Evolutionary conservation across 148 eudicot genomes (phyloP), one percentile per base, ranked within the genome.

Genomic region (Vaccinium macrocarpon): DNA sequence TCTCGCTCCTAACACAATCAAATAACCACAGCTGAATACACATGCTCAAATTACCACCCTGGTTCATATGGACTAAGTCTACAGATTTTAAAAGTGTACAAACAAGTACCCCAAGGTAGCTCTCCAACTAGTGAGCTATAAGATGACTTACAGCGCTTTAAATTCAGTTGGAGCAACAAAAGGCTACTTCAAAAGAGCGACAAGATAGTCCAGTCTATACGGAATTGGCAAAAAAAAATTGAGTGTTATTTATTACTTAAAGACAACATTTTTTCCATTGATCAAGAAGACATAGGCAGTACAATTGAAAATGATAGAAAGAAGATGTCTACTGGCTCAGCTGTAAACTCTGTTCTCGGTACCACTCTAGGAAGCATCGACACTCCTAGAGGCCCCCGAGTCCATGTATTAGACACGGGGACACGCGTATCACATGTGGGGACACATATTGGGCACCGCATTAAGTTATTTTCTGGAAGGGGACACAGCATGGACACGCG

Each of bases 1-100:
- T 91, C 93, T 76, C 82, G 86, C 83, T 91, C 95, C 99, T 94
- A 85, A 52, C 32, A 80, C 23, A 48, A 66, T 55, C 32, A 57
- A 76, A 61, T 27, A 83, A 27, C 81, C 23, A 74, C 59, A 82
- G 19, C 52, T 53, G 70, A 62, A 71, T 56, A 82, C 14, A 57
- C 71, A 25, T 76, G 83, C 38, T 70, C 76, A 23, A 50, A 38
- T 53, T 46, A 38, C 62, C 55, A 86, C 46, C 55, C 53, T 46
- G 25, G 50, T 18, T 73, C 68, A 72, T 74, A 35, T 51, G 49
- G 19, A 72, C n/a, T 42, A 13, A 19, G 27, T 52, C 1, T 56
- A 70, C 25, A 46, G 38, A 35, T 80, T 85, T 62, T n/a, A 27
- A 3, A 82, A 32, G 29, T 32, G 13, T 51, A 35, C 5, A 46